Percentiles rank a stretch among this genome's conserved stretches.
phyloP scores from a whole-genome alignment of 2,329 filamentous ascomycete genomes.

The Diplodia corticola region DNA sequence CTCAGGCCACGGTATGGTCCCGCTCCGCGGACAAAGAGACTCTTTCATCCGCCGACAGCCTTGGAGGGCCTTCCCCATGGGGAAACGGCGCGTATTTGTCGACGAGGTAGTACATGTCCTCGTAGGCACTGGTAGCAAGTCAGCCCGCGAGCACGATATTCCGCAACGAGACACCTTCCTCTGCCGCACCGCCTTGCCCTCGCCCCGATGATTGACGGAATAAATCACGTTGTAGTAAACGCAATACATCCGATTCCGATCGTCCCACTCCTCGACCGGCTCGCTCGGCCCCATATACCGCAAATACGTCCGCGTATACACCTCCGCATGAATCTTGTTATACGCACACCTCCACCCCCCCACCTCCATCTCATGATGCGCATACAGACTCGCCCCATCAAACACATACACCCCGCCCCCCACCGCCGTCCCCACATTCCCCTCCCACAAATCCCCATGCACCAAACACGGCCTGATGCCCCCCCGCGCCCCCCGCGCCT shows the following conservation, averaged over 20 bases:
- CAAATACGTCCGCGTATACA: conserved; percentile 8
- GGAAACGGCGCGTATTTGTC: conserved; percentile 32
- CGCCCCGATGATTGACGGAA: conserved; percentile 13
- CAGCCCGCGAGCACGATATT: neutral
- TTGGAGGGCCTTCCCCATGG: conserved; percentile 26
- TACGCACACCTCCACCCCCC: conserved; percentile 13
- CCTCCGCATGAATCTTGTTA: conserved; percentile 12
- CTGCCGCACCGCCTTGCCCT: conserved; percentile 21
- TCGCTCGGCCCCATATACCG: neutral
- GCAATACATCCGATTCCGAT: conserved; percentile 21
- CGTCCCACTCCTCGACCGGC: conserved; percentile 13
- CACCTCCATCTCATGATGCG: conserved; percentile 40
- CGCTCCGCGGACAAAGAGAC: conserved; percentile 3
- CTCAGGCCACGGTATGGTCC: neutral
- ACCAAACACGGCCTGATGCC: conserved; percentile 35
- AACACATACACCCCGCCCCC: conserved; percentile 37
- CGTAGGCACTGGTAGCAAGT: conserved; percentile 24
- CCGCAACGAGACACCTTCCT: neutral
- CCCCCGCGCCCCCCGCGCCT: too few relatives aligned
- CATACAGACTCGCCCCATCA: conserved; percentile 43
- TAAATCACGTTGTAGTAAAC: conserved; percentile 23
- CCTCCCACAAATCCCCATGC: conserved; percentile 47
- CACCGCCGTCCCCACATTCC: conserved; percentile 39
- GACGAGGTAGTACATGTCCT: conserved; percentile 31
- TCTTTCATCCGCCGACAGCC: neutral